Conservation (phyloP, 2,329 filamentous ascomycete genomes). For the Stagonosporopsis vannaccii region DNA sequence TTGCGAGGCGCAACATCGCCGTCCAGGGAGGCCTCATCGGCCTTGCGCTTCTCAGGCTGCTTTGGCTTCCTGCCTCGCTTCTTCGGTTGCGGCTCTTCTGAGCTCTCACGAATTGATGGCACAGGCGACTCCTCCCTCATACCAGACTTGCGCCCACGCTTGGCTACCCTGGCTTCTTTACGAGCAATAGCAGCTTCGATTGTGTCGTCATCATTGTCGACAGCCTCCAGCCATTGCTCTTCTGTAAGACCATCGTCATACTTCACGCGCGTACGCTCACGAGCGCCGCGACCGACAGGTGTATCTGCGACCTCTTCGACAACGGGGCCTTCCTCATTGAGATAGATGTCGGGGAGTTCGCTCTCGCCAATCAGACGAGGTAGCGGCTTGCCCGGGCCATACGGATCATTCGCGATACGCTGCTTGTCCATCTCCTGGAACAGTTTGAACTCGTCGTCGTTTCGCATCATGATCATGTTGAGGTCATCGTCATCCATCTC, state of each 20-base stretch:
- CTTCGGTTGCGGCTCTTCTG: slow-evolving; percentile 79
- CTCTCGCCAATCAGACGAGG: slow-evolving; percentile 85
- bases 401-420: slow-evolving; percentile 69
- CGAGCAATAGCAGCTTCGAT: slow-evolving; percentile 92
- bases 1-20: slow-evolving; percentile 71
- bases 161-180: slow-evolving; percentile 85
- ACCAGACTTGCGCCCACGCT: slow-evolving; percentile 70
- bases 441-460: slow-evolving; percentile 74
- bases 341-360: slow-evolving; percentile 93
- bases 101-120: slow-evolving; percentile 76
- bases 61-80: slow-evolving; percentile 80
- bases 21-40: slow-evolving; percentile 69
- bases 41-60: slow-evolving; percentile 83
- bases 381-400: slow-evolving; percentile 74
- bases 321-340: slow-evolving; percentile 83
- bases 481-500: slow-evolving; percentile 99
- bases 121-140: slow-evolving; percentile 74
- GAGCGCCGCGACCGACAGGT: slow-evolving; percentile 80
- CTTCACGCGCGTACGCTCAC: slow-evolving; percentile 91
- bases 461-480: slow-evolving; percentile 91
- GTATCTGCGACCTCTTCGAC: slow-evolving; percentile 80
- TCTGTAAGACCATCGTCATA: slow-evolving; percentile 98
- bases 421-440: slow-evolving; percentile 89
- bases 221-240: slow-evolving; percentile 98
- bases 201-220: slow-evolving; percentile 94